phyloP scores from a whole-genome alignment of 2,329 filamentous ascomycete genomes.

The Phialophora chinensis region DNA sequence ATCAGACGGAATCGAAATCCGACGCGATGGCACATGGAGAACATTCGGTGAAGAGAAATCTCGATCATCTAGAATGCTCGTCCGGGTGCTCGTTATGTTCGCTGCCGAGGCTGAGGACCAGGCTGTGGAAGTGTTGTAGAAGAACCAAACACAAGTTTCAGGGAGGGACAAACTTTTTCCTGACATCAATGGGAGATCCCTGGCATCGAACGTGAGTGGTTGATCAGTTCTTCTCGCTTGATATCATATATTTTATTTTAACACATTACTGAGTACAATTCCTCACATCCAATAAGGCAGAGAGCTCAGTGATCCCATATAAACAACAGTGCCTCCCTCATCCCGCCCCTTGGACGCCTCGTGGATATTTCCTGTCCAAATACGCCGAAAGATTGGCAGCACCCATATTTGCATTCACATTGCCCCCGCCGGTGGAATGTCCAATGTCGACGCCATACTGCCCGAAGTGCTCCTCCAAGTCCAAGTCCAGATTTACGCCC shows the following conservation, averaged over 20 bases:
- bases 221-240: neutral
- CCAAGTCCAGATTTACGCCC: conserved; percentile 18
- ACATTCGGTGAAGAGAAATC: no score
- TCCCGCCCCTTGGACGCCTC: neutral
- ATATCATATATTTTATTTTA: neutral
- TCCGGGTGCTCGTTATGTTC: no score
- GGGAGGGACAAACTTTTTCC: neutral
- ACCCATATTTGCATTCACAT: conserved; percentile 23
- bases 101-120: no score
- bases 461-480: conserved; percentile 17
- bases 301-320: neutral
- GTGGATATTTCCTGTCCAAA: conserved; percentile 18
- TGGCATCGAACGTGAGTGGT: neutral
- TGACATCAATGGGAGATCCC: neutral
- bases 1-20: neutral
- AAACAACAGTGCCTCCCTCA: neutral
- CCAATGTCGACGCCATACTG: conserved; percentile 4
- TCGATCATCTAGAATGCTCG: no score
- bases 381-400: conserved; percentile 14
- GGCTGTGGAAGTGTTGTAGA: no score
- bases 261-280: neutral
- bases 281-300: neutral
- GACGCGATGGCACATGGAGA: no score
- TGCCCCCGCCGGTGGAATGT: neutral
- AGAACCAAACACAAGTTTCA: no score